Conservation (phyloP, 441 rosid species). For the Francoa sonchifolia region DNA sequence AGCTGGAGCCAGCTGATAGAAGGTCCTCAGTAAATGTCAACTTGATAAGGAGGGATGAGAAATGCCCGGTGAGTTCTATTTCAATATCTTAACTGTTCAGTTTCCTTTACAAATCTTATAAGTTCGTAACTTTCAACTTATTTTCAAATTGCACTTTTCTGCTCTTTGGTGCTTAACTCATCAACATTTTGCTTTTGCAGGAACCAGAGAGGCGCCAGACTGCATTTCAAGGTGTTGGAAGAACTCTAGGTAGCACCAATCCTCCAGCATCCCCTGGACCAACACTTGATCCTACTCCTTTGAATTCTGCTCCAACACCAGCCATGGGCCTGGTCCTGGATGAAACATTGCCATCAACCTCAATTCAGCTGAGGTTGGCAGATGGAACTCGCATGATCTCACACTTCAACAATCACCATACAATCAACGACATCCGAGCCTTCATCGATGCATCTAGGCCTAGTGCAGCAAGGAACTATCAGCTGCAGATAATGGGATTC, state of each 20-base stretch:
- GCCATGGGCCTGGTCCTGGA: constrained; percentile 35
- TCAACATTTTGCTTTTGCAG: constrained; percentile 21
- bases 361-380: constrained; percentile 73
- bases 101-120: too few relatives aligned
- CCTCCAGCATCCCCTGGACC: constrained; percentile 26
- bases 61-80: constrained; percentile 51
- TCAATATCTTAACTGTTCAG: not conserved
- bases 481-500: constrained; percentile 84
- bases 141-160: too few relatives aligned
- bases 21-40: constrained; percentile 79
- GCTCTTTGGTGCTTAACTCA: not conserved
- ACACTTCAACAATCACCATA: constrained; percentile 63
- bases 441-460: constrained; percentile 68
- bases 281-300: constrained; percentile 16
- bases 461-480: constrained; percentile 43
- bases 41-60: constrained; percentile 63
- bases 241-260: constrained; percentile 63
- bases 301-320: constrained; percentile 24
- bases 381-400: constrained; percentile 71
- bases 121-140: too few relatives aligned
- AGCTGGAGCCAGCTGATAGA: constrained; percentile 77
- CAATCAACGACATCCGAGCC: constrained; percentile 43
- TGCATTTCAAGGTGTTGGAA: constrained; percentile 84
- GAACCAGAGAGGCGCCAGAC: constrained; percentile 46
- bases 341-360: constrained; percentile 55